A percentile compares a stretch with the other conserved stretches of the same genome.
These are phyloP conservation scores for Vanrija sp. DNA, from an alignment of 1,284 basidiomycete genomes.

Conservation along the genomic window DNA sequence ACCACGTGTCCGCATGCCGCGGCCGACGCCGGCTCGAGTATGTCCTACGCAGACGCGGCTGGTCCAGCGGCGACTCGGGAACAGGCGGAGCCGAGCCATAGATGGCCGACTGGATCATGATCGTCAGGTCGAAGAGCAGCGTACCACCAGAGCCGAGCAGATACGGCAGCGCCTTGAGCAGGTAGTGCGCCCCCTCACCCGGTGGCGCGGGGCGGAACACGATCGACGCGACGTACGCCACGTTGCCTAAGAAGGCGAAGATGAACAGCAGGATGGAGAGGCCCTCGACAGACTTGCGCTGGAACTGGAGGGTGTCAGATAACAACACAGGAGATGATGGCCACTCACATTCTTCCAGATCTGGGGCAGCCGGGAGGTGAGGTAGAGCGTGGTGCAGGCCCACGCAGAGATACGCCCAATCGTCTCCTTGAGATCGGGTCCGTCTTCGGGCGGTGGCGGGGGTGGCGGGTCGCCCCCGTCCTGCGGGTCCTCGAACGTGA, in stretches of 20 bases:
- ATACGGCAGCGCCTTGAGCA: slow-evolving; percentile 54
- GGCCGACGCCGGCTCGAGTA: slow-evolving; percentile 4
- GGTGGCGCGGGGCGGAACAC: slow-evolving; percentile 49
- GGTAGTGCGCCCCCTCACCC: slow-evolving; percentile 34
- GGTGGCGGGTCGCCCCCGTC: not conserved
- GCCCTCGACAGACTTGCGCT: slow-evolving; percentile 86
- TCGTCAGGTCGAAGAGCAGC: slow-evolving; percentile 81
- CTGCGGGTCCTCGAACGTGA: not conserved
- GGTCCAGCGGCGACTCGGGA: slow-evolving; percentile 15
- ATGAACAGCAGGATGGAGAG: slow-evolving; percentile 88
- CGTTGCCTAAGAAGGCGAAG: slow-evolving; percentile 85
- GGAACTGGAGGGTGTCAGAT: slow-evolving; percentile 58
- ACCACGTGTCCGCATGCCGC: not conserved
- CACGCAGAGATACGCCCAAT: slow-evolving; percentile 86
- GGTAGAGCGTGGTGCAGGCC: slow-evolving; percentile 83
- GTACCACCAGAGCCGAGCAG: slow-evolving; percentile 83
- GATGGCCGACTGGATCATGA: slow-evolving; percentile 61
- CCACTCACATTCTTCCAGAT: slow-evolving; percentile 92
- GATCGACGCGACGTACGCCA: slow-evolving; percentile 83
- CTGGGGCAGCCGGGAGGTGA: slow-evolving; percentile 86
- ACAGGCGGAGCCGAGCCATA: slow-evolving; percentile 51
- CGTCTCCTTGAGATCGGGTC: slow-evolving; percentile 34
- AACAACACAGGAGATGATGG: not conserved
- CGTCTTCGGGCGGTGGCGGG: not conserved
- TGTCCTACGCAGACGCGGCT: slow-evolving; percentile 7